Evolutionary conservation across 208 protist species (phyloP), one percentile per base, ranked within the genome.

Genomic region (Endotrypanum monterogeii): DNA sequence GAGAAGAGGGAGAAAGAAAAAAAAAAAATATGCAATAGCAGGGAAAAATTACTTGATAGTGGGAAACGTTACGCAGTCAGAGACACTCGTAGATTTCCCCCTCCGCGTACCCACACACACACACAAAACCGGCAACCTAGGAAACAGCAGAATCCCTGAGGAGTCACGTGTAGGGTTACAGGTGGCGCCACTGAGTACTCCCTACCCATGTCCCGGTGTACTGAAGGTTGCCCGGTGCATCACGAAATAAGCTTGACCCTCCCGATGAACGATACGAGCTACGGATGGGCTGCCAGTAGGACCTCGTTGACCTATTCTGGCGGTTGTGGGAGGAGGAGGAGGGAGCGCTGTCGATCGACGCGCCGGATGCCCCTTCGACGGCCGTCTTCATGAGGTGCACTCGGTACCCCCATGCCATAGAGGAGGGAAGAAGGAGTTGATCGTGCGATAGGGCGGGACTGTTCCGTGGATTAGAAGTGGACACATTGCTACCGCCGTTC

Each of bases 181-280:
- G n/a, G 66, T 56, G 25, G 14, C 57, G 65, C 76, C 76, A 80
- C 30, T 71, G 51, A 3, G 55, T 55, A 37, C 68, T 71, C 1
- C 46, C 41, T 16, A 76, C 65, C 76, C 76, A 80, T 41, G 65
- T 48, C 7, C 76, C 76, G 44, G 25, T 58, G 65, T 71, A 80
- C 32, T 37, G 54, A 2, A 67, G 57, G 5, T 30, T 52, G 30
- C n/a, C 25, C 30, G 51, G 57, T 16, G 30, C 20, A 30, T 37
- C n/a, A 18, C 32, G 32, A n/a, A 23, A 44, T 16, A 8, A 28
- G n/a, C 32, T 52, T 25, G 44, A 39, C 35, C 20, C 60, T 48
- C 60, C 20, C 60, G 60, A 65, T 65, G 60, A 16, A 16, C 60
- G 60, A 48, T 39, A 23, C 67, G 67, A 28, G 16, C 52, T 23